Conservation (phyloP, 768 basidiomycete genomes). For the Boletus eberwhitei region DNA sequence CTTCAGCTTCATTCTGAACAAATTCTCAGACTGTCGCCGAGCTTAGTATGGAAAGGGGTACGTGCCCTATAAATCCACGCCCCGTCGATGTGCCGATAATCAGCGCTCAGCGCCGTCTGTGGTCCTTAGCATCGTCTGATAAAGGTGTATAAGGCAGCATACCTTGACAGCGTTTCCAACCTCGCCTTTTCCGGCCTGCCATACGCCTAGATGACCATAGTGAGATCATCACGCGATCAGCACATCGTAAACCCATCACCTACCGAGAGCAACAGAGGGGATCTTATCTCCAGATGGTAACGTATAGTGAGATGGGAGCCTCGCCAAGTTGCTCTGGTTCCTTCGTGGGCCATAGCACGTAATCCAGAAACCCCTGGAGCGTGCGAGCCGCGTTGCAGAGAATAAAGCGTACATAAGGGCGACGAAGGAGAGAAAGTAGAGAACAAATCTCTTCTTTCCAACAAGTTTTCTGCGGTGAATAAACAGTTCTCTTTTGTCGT, state of each 20-base stretch:
- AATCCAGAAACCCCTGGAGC: slow-evolving; percentile 19
- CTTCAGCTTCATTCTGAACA: slow-evolving; percentile 64
- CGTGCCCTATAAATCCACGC: slow-evolving; percentile 67
- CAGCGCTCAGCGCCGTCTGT: slow-evolving; percentile 55
- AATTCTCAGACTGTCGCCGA: slow-evolving; percentile 2
- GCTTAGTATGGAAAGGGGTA: neutral
- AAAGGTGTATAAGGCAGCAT: neutral
- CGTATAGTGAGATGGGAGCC: slow-evolving; percentile 47
- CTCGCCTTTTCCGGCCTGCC: slow-evolving; percentile 54
- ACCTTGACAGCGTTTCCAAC: slow-evolving; percentile 70
- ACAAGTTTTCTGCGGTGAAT: neutral
- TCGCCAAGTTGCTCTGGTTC: slow-evolving; percentile 19
- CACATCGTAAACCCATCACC: neutral
- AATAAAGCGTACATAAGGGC: slow-evolving; percentile 23
- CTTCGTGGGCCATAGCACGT: slow-evolving; percentile 20
- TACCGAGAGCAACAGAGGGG: slow-evolving; percentile 65
- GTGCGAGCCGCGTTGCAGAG: slow-evolving; percentile 18
- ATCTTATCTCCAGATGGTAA: slow-evolving; percentile 68
- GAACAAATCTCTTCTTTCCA: slow-evolving; percentile 22
- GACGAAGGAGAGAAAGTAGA: slow-evolving; percentile 18
- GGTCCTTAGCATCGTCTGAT: neutral
- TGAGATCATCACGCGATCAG: slow-evolving; percentile 4
- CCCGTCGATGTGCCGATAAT: slow-evolving; percentile 72
- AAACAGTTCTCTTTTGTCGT: slow-evolving; percentile 5
- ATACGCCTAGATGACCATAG: slow-evolving; percentile 45